phyloP scores from a whole-genome alignment of 2,329 filamentous ascomycete genomes.

The Nectriaceae sp. region DNA sequence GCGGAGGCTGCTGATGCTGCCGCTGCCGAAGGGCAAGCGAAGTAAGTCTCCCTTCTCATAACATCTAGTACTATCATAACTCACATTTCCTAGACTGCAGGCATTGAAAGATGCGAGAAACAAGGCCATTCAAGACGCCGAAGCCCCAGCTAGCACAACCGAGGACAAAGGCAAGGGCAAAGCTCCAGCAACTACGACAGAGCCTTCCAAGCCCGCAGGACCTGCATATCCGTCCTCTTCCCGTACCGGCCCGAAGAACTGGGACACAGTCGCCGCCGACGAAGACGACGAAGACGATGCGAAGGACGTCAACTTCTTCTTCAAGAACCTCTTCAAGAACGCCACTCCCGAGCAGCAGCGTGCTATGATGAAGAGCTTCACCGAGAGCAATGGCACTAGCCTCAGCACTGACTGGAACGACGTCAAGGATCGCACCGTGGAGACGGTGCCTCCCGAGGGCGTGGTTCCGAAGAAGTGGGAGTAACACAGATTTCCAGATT shows the following conservation, averaged over 20 bases:
- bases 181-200: background rate
- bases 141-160: constrained; percentile 4
- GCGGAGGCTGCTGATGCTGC: background rate
- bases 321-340: constrained; percentile 82
- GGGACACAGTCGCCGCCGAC: constrained; percentile 72
- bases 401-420: constrained; percentile 92
- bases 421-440: constrained; percentile 71
- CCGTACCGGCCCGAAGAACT: constrained; percentile 80
- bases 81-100: constrained; percentile 10
- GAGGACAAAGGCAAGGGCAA: constrained; percentile 12
- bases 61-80: constrained; percentile 6
- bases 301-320: constrained; percentile 75
- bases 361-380: constrained; percentile 97
- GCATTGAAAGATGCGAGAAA: constrained; percentile 21
- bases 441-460: constrained; percentile 74
- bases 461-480: constrained; percentile 75
- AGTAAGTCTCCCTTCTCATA: constrained; percentile 19
- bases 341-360: constrained; percentile 78
- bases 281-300: constrained; percentile 61
- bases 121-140: constrained; percentile 20
- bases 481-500: constrained; percentile 8
- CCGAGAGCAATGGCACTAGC: constrained; percentile 90
- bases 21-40: constrained; percentile 10
- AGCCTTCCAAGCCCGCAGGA: constrained; percentile 9
- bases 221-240: constrained; percentile 87